Evolutionary conservation across 1,139 yeast genomes (phyloP), one percentile per base, ranked within the genome.

Genomic region (Saccharomycopsis phalli): DNA sequence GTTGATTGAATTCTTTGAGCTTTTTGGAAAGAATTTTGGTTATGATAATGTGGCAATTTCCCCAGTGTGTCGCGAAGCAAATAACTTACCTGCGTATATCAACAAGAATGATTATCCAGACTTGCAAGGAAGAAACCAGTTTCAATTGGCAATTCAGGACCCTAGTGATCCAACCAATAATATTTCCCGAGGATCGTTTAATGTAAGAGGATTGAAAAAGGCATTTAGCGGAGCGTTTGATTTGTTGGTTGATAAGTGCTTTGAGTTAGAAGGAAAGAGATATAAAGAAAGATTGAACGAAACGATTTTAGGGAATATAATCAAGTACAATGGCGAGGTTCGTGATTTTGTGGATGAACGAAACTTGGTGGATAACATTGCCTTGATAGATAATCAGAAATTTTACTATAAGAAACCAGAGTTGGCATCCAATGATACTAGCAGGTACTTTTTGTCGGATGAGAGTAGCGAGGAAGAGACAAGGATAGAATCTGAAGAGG

Each of bases 171-270:
- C 77, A 1, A 51, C 65, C 5, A 93, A 91, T 55, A 93, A 91
- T 57, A 81, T 91, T 37, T 78, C 94, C 31, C 67, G 95, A 49
- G 84, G 95, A 1, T 80, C 94, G 2, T 86, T 77, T 62, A 87
- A 88, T 55, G 63, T 86, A 30, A 64, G 88, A 35, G 88, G 81
- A 50, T 71, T 91, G 47, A 83, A 82, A 53, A 79, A 84, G 51
- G 86, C 96, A 0, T 87, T 91, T 63, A 81, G 82, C 8, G 96
- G 95, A 25, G 98, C 97, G 0, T 88, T 72, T 58, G 95, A 86
- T 54, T 58, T 87, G 38, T 62, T 91, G 31, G 74, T 79, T 1
- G 81, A 80, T 52, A 74, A 75, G 51, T 82, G 94, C 54, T 82
- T 77, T 56, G 74, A 69, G 34, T 49, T 71, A 43, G 65, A 68